A percentile compares a stretch with the other conserved stretches of the same genome.
These are phyloP conservation scores for Gynandropsis gynandra DNA, from an alignment of 345 rosid species.

Conservation along the genomic window DNA sequence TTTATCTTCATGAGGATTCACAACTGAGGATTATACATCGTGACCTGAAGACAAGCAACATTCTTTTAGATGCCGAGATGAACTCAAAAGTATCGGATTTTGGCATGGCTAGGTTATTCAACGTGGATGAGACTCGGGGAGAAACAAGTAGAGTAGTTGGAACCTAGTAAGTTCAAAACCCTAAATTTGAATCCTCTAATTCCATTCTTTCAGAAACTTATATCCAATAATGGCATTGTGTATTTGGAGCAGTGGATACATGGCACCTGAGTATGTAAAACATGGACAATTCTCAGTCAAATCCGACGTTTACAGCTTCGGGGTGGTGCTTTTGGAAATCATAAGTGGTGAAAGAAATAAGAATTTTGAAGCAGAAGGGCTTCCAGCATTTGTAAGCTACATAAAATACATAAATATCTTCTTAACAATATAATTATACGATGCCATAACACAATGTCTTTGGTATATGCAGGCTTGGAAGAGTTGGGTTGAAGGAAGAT, in stretches of 20 bases:
- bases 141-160: constrained; percentile 26
- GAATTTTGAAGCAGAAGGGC: constrained; percentile 24
- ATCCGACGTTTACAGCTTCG: constrained; percentile 42
- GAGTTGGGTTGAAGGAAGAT: constrained; percentile 38
- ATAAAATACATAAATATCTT: background rate
- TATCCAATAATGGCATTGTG: background rate
- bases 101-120: constrained; percentile 29
- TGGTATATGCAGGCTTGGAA: constrained; percentile 38
- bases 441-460: background rate
- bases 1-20: constrained; percentile 30
- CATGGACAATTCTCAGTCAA: constrained; percentile 35
- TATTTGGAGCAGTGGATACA: constrained; percentile 34
- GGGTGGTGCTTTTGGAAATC: constrained; percentile 39
- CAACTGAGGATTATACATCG: constrained; percentile 24
- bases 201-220: background rate
- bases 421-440: background rate
- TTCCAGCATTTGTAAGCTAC: constrained; percentile 20
- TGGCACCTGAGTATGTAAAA: constrained; percentile 44
- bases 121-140: constrained; percentile 24
- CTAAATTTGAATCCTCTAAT: background rate
- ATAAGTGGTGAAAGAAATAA: constrained; percentile 36
- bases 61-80: constrained; percentile 24
- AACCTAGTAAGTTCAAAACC: constrained; percentile 26
- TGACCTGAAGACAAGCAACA: constrained; percentile 28
- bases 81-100: constrained; percentile 32